Evolutionary conservation across 148 eudicot species (phyloP).

Genomic region (Rheum nobile): DNA sequence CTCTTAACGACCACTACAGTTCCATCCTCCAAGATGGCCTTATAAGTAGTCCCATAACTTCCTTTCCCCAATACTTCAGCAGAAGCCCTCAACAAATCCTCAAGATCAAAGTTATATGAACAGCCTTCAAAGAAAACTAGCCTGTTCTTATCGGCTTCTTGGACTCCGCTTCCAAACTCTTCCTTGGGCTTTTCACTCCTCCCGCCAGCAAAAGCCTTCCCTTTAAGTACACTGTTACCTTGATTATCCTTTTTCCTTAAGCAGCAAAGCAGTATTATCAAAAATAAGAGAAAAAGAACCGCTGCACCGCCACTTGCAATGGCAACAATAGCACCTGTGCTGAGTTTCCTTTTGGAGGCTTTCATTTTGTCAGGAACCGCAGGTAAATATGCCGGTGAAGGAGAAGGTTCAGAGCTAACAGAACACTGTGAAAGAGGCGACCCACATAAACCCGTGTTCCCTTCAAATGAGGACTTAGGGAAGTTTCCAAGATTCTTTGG

Average conservation of each 20-base stretch:
- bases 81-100: constrained; percentile 84
- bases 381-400: constrained; percentile 26
- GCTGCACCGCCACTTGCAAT: constrained; percentile 43
- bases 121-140: constrained; percentile 69
- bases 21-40: constrained; percentile 86
- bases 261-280: constrained; percentile 29
- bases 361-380: constrained; percentile 15
- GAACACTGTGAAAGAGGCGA: constrained; percentile 48
- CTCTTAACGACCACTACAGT: constrained; percentile 71
- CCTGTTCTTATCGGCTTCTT: constrained; percentile 68
- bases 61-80: constrained; percentile 97
- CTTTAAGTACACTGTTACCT: constrained; percentile 21
- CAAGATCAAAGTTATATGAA: constrained; percentile 72
- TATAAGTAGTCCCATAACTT: constrained; percentile 74
- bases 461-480: constrained; percentile 57
- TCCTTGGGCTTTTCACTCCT: constrained; percentile 52
- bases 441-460: constrained; percentile 65
- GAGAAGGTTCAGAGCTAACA: constrained; percentile 39
- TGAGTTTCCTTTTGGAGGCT: constrained; percentile 26
- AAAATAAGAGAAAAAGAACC: constrained; percentile 22
- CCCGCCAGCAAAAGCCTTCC: constrained; percentile 34
- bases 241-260: constrained; percentile 32
- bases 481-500: constrained; percentile 49
- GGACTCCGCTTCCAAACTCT: constrained; percentile 71
- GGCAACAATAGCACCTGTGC: constrained; percentile 35